These are phyloP conservation scores for Blastocladiella emersonii DNA, from an alignment of 371 early-diverging fungal genomes.

Conservation along the genomic window DNA sequence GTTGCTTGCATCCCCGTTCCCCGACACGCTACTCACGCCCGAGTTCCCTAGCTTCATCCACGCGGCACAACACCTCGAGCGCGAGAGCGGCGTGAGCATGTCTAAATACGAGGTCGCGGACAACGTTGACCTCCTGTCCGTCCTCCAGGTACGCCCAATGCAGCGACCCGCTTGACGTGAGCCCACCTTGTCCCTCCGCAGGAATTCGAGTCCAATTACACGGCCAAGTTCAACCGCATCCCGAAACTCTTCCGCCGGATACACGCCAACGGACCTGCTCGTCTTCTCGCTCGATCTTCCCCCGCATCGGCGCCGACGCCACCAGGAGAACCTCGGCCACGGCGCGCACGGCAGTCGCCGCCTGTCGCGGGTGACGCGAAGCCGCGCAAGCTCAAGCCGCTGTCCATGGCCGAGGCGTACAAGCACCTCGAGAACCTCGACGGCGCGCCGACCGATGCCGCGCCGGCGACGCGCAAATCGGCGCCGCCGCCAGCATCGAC, in stretches of 20 bases:
- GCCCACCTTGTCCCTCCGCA: background rate
- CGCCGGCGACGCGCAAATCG: too few species aligned
- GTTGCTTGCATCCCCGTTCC: background rate
- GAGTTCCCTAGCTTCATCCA: slow-evolving; percentile 12
- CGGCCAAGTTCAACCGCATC: slow-evolving; percentile 27
- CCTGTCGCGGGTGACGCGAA: background rate
- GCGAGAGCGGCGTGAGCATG: slow-evolving; percentile 21
- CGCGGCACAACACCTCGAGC: slow-evolving; percentile 22
- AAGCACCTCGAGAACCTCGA: background rate
- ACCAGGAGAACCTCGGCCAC: too few species aligned
- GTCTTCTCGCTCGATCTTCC: too few species aligned
- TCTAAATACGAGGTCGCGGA: slow-evolving; percentile 26
- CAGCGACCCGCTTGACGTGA: too few species aligned
- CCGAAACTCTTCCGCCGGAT: slow-evolving; percentile 23
- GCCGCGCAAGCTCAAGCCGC: background rate
- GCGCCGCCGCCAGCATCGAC: background rate
- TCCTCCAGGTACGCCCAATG: slow-evolving; percentile 27
- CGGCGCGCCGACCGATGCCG: background rate
- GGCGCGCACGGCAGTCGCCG: background rate
- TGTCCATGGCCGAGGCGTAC: background rate
- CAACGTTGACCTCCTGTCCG: slow-evolving; percentile 27
- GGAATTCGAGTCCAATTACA: slow-evolving; percentile 31
- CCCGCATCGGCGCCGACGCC: too few species aligned
- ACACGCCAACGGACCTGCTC: background rate
- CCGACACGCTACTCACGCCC: background rate